Base-by-base conservation (phyloP, 176 grass and related monocot genomes). In the Aegilops speltoides region DNA sequence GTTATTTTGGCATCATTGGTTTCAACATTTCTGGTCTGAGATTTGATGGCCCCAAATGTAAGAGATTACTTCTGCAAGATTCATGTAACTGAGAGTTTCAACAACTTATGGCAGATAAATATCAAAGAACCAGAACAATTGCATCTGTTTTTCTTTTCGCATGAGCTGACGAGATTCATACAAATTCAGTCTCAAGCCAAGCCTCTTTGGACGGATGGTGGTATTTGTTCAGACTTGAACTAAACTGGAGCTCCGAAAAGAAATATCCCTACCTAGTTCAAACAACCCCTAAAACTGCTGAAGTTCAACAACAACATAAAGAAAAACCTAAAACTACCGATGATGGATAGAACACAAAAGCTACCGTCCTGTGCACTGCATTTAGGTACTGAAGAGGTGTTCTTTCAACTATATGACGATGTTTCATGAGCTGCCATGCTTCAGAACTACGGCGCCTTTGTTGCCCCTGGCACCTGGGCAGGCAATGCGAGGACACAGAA, bases 401-500 rank as follows among this genome's bases (percentile, higher is more conserved):
- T 60, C 50, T 65, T 65, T 11, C 1, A 57, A 66, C 6, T 22
- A 54, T 25, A 24, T 77, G 26, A 56, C 43, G 45, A 59, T 33
- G 69, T 33, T 89, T 46, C 67, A 46, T 26, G 14, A 36, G 64
- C 64, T 48, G 43, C 15, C 26, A 40, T 23, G 20, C 11, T 85
- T 80, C 17, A n/a, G 45, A 85, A 69, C 52, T 83, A 17, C 46
- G 60, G 23, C 7, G 5, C 0, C 10, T 86, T 82, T 8, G 79
- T 20, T 7, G 28, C 12, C 11, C 26, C 22, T 0, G 76, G 64
- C 28, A 15, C 33, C 20, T 22, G 40, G 78, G 41, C 82, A 84
- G 85, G 74, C 81, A 77, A 28, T 28, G 74, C 74, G 16, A 77
- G 74, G 46, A 77, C 54, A 50, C 61, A 84, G 9, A 4, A 76